Percentiles rank a stretch among this genome's conserved stretches.
Evolutionary conservation across 805 yeast genomes (phyloP).

Genomic region (Candida silvatica): DNA sequence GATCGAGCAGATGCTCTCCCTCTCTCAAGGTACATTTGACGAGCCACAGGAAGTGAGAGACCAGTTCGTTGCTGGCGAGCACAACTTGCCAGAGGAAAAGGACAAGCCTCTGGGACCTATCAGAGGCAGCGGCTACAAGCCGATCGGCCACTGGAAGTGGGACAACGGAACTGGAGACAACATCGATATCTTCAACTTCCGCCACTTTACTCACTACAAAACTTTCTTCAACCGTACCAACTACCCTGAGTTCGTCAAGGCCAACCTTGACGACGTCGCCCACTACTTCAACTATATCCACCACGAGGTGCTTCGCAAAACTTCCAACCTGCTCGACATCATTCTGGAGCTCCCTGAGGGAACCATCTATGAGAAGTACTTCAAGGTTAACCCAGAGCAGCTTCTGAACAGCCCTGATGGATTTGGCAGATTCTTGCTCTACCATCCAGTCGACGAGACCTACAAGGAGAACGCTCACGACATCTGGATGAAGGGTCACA

Average conservation of each 20-base stretch:
- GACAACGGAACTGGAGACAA: slow-evolving; percentile 34
- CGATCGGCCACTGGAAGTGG: slow-evolving; percentile 39
- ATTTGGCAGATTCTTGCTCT: slow-evolving; percentile 29
- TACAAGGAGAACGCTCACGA: slow-evolving; percentile 25
- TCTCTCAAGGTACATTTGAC: slow-evolving; percentile 33
- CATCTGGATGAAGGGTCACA: slow-evolving; percentile 40
- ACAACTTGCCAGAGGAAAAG: slow-evolving; percentile 17
- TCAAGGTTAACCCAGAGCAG: slow-evolving; percentile 15
- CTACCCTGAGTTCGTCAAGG: slow-evolving; percentile 33
- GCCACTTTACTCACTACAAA: slow-evolving; percentile 29
- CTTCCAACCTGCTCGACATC: slow-evolving; percentile 33
- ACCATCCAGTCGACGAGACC: slow-evolving; percentile 25
- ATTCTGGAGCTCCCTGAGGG: slow-evolving; percentile 41
- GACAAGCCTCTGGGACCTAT: slow-evolving; percentile 31
- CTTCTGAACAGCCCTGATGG: slow-evolving; percentile 27
- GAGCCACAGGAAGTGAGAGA: slow-evolving; percentile 30
- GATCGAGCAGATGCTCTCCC: slow-evolving; percentile 27
- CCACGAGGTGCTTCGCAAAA: slow-evolving; percentile 26
- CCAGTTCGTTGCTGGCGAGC: slow-evolving; percentile 30
- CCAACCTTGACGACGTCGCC: slow-evolving; percentile 31
- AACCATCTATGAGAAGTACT: slow-evolving; percentile 28
- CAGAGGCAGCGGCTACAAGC: slow-evolving; percentile 39
- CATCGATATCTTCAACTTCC: slow-evolving; percentile 35
- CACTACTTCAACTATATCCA: slow-evolving; percentile 32
- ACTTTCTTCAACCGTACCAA: slow-evolving; percentile 10